Evolutionary conservation across 805 yeast genomes (phyloP).

Genomic region (Candida vartiovaarae): DNA sequence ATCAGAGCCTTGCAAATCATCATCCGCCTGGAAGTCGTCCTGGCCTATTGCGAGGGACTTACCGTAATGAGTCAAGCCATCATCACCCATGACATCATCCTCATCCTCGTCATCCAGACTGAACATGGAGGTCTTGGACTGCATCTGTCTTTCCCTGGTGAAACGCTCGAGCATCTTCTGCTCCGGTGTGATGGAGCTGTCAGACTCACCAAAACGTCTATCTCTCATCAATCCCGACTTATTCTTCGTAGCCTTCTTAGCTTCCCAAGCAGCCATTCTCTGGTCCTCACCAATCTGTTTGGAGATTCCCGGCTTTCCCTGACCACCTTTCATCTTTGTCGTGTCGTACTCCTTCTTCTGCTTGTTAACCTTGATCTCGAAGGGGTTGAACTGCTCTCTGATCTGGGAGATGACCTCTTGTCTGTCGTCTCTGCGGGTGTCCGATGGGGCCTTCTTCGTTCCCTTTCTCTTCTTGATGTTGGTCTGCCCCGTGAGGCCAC

Average conservation of each 20-base stretch:
- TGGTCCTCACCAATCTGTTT: conserved; percentile 65
- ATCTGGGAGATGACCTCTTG: conserved; percentile 49
- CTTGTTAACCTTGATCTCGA: conserved; percentile 69
- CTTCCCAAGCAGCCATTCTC: conserved; percentile 56
- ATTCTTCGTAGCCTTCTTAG: conserved; percentile 54
- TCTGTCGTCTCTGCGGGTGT: conserved; percentile 64
- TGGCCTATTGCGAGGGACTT: conserved; percentile 47
- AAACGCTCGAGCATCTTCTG: conserved; percentile 94
- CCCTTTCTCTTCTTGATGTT: conserved; percentile 49
- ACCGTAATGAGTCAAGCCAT: conserved; percentile 74
- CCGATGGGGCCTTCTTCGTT: conserved; percentile 47
- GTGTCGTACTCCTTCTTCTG: conserved; percentile 59
- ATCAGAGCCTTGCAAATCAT: conserved; percentile 30
- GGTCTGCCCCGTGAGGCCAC: conserved; percentile 84
- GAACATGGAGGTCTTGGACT: conserved; percentile 51
- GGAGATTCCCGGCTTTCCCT: conserved; percentile 62
- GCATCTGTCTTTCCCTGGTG: conserved; percentile 75
- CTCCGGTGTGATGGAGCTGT: conserved; percentile 65
- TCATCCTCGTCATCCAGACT: conserved; percentile 54
- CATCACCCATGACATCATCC: conserved; percentile 28
- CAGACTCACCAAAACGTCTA: conserved; percentile 87
- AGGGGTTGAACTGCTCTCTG: conserved; percentile 83
- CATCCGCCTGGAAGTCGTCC: conserved; percentile 50
- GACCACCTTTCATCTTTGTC: conserved; percentile 38
- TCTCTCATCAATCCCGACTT: conserved; percentile 76